These are phyloP conservation scores for Fusarium sp. DNA, from an alignment of 2,329 filamentous ascomycete genomes.

Conservation along the genomic window DNA sequence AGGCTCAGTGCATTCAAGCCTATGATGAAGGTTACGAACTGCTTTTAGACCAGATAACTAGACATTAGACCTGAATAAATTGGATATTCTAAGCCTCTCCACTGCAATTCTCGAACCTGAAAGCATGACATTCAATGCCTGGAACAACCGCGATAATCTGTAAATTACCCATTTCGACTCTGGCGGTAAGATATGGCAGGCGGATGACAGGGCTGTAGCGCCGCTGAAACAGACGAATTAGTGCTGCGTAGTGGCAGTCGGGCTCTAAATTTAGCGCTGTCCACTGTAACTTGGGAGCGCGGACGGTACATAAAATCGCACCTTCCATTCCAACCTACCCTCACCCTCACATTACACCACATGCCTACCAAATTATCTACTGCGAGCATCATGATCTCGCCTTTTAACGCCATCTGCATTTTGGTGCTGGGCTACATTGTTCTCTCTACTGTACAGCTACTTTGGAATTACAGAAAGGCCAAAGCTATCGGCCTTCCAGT, in stretches of 20 bases:
- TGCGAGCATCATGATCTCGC: constrained; percentile 17
- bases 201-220: not conserved
- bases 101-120: no score
- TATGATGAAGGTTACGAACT: not conserved
- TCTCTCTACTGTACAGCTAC: constrained; percentile 10
- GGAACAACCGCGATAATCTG: no score
- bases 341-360: not conserved
- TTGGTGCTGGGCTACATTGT: constrained; percentile 2
- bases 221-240: not conserved
- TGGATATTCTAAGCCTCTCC: no score
- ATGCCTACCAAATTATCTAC: not conserved
- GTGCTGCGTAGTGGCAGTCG: not conserved
- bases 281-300: constrained; percentile 6
- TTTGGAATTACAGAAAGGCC: constrained; percentile 33
- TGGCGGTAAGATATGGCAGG: no score
- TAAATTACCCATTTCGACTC: no score
- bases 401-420: not conserved
- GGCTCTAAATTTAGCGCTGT: not conserved
- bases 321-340: not conserved
- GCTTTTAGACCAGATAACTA: not conserved
- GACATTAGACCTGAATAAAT: not conserved
- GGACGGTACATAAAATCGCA: constrained; percentile 14
- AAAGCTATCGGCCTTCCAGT: constrained; percentile 29
- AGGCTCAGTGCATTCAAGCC: constrained; percentile 24
- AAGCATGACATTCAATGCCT: no score